Evolutionary conservation across 2,329 filamentous ascomycete species (phyloP).

Genomic region (Cladophialophora chaetospira): DNA sequence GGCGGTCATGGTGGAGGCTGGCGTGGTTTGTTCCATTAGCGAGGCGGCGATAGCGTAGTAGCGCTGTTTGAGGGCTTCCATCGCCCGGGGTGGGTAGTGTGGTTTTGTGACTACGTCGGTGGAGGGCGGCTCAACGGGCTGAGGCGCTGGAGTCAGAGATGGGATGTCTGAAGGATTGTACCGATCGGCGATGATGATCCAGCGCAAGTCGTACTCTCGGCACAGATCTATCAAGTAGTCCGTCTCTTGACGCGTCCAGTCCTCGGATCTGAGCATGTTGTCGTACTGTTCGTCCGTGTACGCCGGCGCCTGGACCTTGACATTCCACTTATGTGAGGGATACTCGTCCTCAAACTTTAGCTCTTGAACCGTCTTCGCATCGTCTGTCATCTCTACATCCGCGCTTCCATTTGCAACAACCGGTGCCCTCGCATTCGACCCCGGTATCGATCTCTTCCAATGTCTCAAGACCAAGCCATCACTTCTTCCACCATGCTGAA

Average conservation of each 20-base stretch:
- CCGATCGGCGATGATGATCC: constrained; percentile 88
- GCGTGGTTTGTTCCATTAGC: constrained; percentile 78
- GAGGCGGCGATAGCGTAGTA: constrained; percentile 86
- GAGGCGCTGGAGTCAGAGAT: constrained; percentile 4
- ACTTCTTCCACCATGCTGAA: constrained; percentile 74
- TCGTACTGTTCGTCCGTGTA: constrained; percentile 90
- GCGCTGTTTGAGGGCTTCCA: constrained; percentile 88
- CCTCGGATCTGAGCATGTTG: constrained; percentile 67
- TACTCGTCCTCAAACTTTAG: constrained; percentile 49
- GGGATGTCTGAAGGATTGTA: constrained; percentile 64
- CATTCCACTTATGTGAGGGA: constrained; percentile 83
- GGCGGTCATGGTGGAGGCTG: constrained; percentile 82
- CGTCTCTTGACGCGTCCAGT: constrained; percentile 92
- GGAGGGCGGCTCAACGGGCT: constrained; percentile 39
- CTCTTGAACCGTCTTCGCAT: constrained; percentile 35
- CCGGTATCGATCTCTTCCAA: constrained; percentile 68
- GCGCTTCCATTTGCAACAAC: constrained; percentile 34
- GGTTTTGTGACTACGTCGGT: constrained; percentile 30
- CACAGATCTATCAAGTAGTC: constrained; percentile 81
- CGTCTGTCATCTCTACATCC: constrained; percentile 35
- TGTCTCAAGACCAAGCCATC: constrained; percentile 74
- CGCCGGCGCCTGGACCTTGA: constrained; percentile 72
- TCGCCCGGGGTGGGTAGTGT: constrained; percentile 57
- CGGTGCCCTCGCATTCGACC: constrained; percentile 19
- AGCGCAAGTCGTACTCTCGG: constrained; percentile 80